Conservation (phyloP, 345 rosid genomes). For the Aethionema arabicum region DNA sequence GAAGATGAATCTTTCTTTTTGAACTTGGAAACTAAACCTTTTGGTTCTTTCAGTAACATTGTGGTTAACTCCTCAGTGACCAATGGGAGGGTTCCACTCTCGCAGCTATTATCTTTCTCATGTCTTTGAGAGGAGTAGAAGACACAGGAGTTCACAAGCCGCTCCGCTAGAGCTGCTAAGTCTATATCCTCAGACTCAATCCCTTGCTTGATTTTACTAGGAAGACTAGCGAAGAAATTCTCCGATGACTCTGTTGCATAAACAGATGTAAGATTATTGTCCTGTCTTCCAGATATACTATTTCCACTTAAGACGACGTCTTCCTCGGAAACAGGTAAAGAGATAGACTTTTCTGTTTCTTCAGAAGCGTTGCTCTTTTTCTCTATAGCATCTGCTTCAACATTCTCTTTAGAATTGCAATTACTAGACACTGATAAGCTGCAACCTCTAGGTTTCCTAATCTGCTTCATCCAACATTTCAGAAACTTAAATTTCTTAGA, state of each 20-base stretch:
- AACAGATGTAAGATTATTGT: slow-evolving; percentile 44
- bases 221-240: slow-evolving; percentile 54
- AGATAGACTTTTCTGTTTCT: slow-evolving; percentile 49
- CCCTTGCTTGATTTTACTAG: slow-evolving; percentile 66
- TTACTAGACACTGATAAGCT: slow-evolving; percentile 34
- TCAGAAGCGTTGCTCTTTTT: slow-evolving; percentile 39
- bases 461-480: slow-evolving; percentile 93
- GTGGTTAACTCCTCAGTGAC: slow-evolving; percentile 52
- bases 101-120: slow-evolving; percentile 42
- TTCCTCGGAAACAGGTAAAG: slow-evolving; percentile 57
- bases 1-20: slow-evolving; percentile 41
- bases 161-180: slow-evolving; percentile 69
- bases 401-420: slow-evolving; percentile 33
- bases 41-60: slow-evolving; percentile 70
- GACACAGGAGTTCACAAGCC: slow-evolving; percentile 67
- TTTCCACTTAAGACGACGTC: slow-evolving; percentile 58
- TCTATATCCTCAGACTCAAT: slow-evolving; percentile 74
- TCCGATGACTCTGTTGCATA: slow-evolving; percentile 50
- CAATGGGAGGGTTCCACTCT: slow-evolving; percentile 39
- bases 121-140: slow-evolving; percentile 56
- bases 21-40: slow-evolving; percentile 54
- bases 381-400: slow-evolving; percentile 41
- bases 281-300: slow-evolving; percentile 48
- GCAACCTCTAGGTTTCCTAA: slow-evolving; percentile 43
- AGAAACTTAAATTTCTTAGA: slow-evolving; percentile 82